Evolutionary conservation across 1,284 basidiomycete species (phyloP), one percentile per base, ranked within the genome.

Genomic region (Boletellus dicymbophilus): DNA sequence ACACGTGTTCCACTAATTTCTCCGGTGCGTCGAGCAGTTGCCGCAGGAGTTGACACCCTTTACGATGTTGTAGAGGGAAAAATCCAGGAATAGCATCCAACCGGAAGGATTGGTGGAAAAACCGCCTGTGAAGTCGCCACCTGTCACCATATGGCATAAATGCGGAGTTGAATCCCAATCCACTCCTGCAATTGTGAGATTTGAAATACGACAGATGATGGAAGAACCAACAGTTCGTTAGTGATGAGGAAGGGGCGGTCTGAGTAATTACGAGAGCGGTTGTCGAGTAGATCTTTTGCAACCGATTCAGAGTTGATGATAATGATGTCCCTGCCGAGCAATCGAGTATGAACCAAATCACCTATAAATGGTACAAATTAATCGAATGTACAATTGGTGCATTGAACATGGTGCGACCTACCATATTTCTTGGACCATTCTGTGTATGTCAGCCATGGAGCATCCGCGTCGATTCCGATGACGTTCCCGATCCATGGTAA

Each of bases 71-170:
- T 15, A 41, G 8, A 13, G 31, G 28, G 11, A 54, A 6, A 36
- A 37, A 53, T 30, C 49, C 12, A 5, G 34, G 25, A n/a, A 36
- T 34, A 13, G 37, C 46, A 13, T 53, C 46, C 7, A 26, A 23
- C 15, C 41, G 30, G 16, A 52, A 49, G 8, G 46, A 41, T 21
- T 49, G 46, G 21, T 52, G 55, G 15, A 44, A 53, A n/a, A 56
- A 37, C 15, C 55, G 46, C 39, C 54, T 43, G 26, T 56, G 55
- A 21, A 38, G 43, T n/a, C 50, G 55, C 46, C 46, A 52, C 31
- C 16, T 52, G 3, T 56, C 49, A 3, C 55, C 55, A 33, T 56
- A 56, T 13, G 22, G 34, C 36, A 56, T 13, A 15, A 43, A 28
- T 4, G 38, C 49, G 16, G 49, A 38, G 23, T 37, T 56, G 20